phyloP scores from a whole-genome alignment of 805 yeast species.

The Teunomyces lycoperdinae region DNA sequence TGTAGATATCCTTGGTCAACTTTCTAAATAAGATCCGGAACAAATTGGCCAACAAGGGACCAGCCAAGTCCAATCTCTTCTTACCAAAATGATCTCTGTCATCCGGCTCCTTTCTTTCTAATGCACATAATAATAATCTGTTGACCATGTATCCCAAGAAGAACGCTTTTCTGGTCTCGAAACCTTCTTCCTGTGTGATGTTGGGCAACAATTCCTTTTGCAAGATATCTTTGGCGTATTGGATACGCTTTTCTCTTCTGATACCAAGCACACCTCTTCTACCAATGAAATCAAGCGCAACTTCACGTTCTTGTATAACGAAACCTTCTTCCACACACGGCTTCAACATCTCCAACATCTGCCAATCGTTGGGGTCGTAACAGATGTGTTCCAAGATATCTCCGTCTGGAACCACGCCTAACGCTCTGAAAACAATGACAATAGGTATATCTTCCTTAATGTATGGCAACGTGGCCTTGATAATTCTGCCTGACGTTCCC shows the following conservation, averaged over 20 bases:
- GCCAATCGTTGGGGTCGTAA: slow-evolving; percentile 98
- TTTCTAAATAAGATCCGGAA: slow-evolving; percentile 93
- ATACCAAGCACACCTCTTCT: slow-evolving; percentile 97
- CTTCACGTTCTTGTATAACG: slow-evolving; percentile 96
- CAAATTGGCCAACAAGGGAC: slow-evolving; percentile 92
- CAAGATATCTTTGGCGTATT: slow-evolving; percentile 93
- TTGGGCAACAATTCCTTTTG: slow-evolving; percentile 97
- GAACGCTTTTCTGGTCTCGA: slow-evolving; percentile 93
- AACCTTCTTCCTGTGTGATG: slow-evolving; percentile 96
- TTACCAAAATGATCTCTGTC: slow-evolving; percentile 99
- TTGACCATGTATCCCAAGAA: slow-evolving; percentile 98
- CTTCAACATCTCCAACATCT: slow-evolving; percentile 97
- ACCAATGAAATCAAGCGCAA: slow-evolving; percentile 96
- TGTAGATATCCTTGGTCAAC: slow-evolving; percentile 92
- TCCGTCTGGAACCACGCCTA: slow-evolving; percentile 98
- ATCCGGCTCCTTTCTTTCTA: slow-evolving; percentile 96
- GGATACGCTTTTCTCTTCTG: slow-evolving; percentile 95
- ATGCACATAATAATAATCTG: slow-evolving; percentile 88
- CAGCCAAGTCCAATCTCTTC: slow-evolving; percentile 97
- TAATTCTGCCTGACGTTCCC: slow-evolving; percentile 70
- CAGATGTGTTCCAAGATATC: slow-evolving; percentile 97
- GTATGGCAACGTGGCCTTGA: slow-evolving; percentile 94
- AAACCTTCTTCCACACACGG: slow-evolving; percentile 99
- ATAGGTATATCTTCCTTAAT: slow-evolving; percentile 96
- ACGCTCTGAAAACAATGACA: slow-evolving; percentile 94